These are phyloP conservation scores for Fraxinus ornus DNA, from an alignment of 305 asterid species.

Conservation along the genomic window DNA sequence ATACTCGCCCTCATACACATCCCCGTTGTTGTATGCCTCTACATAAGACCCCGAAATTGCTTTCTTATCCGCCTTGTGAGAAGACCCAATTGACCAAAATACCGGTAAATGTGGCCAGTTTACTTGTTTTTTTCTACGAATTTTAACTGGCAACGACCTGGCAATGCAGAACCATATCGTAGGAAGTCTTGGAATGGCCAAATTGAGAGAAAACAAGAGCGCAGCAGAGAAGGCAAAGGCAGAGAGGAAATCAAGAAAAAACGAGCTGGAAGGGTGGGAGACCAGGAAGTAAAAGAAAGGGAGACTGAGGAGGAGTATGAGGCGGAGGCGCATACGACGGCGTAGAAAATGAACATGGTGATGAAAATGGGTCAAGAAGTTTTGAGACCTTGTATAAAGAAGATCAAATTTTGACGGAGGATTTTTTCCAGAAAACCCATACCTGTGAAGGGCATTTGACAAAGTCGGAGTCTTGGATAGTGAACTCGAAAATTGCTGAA, in stretches of 20 bases:
- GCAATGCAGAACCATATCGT: slow-evolving; percentile 72
- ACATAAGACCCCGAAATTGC: slow-evolving; percentile 73
- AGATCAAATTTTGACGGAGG: slow-evolving; percentile 38
- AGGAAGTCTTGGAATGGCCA: slow-evolving; percentile 86
- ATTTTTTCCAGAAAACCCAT: slow-evolving; percentile 37
- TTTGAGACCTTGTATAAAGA: slow-evolving; percentile 46
- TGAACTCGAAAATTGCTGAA: slow-evolving; percentile 53
- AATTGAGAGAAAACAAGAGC: slow-evolving; percentile 72
- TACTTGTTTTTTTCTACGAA: slow-evolving; percentile 42
- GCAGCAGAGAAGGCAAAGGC: slow-evolving; percentile 92
- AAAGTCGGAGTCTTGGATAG: slow-evolving; percentile 61
- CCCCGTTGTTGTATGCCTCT: slow-evolving; percentile 88
- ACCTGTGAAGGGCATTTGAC: slow-evolving; percentile 56
- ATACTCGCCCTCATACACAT: slow-evolving; percentile 94
- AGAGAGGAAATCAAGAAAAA: slow-evolving; percentile 79
- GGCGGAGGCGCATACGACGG: slow-evolving; percentile 65
- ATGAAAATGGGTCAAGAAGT: slow-evolving; percentile 60
- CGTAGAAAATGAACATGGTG: slow-evolving; percentile 66
- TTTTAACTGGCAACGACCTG: slow-evolving; percentile 69
- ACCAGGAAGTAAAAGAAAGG: slow-evolving; percentile 84
- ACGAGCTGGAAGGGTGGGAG: slow-evolving; percentile 85
- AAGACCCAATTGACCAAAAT: slow-evolving; percentile 86
- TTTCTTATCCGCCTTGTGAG: slow-evolving; percentile 58
- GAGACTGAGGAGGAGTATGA: slow-evolving; percentile 65
- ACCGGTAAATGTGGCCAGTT: slow-evolving; percentile 66